Evolutionary conservation across 1,139 yeast species (phyloP), one percentile per base, ranked within the genome.

Genomic region (Scheffersomyces stambukii): DNA sequence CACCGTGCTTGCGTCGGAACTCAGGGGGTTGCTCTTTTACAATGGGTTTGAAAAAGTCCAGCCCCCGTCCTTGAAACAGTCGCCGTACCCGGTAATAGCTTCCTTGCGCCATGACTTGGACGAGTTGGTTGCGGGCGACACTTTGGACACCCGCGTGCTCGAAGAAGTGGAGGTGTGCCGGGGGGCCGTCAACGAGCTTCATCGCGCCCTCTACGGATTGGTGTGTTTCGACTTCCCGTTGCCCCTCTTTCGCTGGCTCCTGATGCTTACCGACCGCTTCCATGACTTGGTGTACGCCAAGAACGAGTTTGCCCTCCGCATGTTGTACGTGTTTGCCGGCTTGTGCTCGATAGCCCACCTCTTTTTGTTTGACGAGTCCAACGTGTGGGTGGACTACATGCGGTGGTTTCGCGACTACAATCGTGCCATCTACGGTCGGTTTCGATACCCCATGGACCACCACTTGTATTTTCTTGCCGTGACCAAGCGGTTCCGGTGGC

Each of bases 301-400:
- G 23, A 37, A 57, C 33, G 43, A 35, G 15, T 48, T 48, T 32
- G 57, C 62, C 0, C 34, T 60, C 8, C 42, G 57, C 16, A 9
- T 60, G 2, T 35, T 61, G 16, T 57, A 35, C 29, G 38, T 43
- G 3, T 60, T 46, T 32, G 27, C 53, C 4, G 36, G 48, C 17
- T 32, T 59, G 6, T 36, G 42, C 21, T 29, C 44, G 8, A 32
- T 52, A 28, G 38, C 46, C 11, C 37, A 53, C 10, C 54, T 57
- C 27, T 48, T 45, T 27, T 27, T 57, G 8, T 44, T 38, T 31
- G 30, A 31, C 6, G 28, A 41, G 1, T 23, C 33, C 7, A 56
- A 49, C 27, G 37, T 57, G 21, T 61, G 64, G 63, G 20, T 38
- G 10, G 61, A 58, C 21, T 59, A 35, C 30, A 37, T 53, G 11